Conservation (phyloP, 306 rosid species). For the Astragalus membranaceus region DNA sequence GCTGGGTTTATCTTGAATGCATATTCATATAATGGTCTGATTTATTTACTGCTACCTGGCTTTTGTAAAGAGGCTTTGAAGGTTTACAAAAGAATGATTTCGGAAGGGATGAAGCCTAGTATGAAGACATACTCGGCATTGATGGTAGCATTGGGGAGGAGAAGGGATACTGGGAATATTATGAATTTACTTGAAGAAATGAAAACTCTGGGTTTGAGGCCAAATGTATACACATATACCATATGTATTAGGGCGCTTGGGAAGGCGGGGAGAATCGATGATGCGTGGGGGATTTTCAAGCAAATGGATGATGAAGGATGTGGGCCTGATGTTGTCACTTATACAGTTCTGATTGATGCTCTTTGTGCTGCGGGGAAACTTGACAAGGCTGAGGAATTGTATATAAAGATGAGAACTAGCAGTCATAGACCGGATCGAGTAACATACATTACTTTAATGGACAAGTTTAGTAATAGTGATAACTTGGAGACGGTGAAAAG, state of each 20-base stretch:
- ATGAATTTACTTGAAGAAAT: slow-evolving; percentile 74
- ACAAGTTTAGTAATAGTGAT: slow-evolving; percentile 57
- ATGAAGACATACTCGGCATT: slow-evolving; percentile 89
- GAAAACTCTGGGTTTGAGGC: slow-evolving; percentile 76
- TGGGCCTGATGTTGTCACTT: slow-evolving; percentile 87
- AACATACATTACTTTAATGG: slow-evolving; percentile 76
- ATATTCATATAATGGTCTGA: slow-evolving; percentile 86
- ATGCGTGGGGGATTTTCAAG: slow-evolving; percentile 61
- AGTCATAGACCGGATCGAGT: slow-evolving; percentile 78
- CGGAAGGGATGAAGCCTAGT: slow-evolving; percentile 79
- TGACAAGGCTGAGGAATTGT: slow-evolving; percentile 60
- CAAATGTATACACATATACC: slow-evolving; percentile 83
- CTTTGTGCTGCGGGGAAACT: slow-evolving; percentile 72
- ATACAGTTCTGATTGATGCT: slow-evolving; percentile 86
- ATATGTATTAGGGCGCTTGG: slow-evolving; percentile 93
- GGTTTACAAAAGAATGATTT: slow-evolving; percentile 63
- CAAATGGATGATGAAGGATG: slow-evolving; percentile 87
- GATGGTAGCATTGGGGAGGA: slow-evolving; percentile 84
- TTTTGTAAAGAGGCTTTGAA: slow-evolving; percentile 63
- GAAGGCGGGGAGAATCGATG: slow-evolving; percentile 74
- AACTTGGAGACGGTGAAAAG: slow-evolving; percentile 53
- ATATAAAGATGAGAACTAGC: slow-evolving; percentile 56
- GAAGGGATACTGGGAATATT: slow-evolving; percentile 66
- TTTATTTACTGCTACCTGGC: slow-evolving; percentile 64
- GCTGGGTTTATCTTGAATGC: slow-evolving; percentile 78